These are phyloP conservation scores for Cenchrus fungigraminus DNA, from an alignment of 176 grass and related monocot species.

Conservation along the genomic window DNA sequence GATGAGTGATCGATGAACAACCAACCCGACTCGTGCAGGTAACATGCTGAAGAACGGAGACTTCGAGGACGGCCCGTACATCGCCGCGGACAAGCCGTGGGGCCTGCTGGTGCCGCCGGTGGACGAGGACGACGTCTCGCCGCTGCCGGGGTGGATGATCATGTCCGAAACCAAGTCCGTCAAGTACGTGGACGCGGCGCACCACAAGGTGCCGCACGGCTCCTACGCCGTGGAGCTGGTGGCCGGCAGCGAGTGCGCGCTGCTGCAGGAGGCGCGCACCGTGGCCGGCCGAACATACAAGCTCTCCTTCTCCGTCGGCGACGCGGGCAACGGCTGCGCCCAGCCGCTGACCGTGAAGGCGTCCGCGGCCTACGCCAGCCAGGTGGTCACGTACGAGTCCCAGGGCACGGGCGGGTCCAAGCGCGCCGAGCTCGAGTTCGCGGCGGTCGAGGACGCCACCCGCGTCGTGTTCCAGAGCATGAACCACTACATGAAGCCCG, in stretches of 20 bases:
- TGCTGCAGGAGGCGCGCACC: slow-evolving; percentile 61
- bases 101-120: slow-evolving; percentile 67
- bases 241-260: slow-evolving; percentile 56
- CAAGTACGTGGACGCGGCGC: slow-evolving; percentile 63
- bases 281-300: slow-evolving; percentile 39
- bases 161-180: slow-evolving; percentile 63
- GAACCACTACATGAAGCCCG: slow-evolving; percentile 49
- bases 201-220: slow-evolving; percentile 53
- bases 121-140: slow-evolving; percentile 56
- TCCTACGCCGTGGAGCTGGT: slow-evolving; percentile 66
- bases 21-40: neutral
- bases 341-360: slow-evolving; percentile 36
- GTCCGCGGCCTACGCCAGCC: slow-evolving; percentile 38
- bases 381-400: slow-evolving; percentile 47
- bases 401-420: slow-evolving; percentile 46
- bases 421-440: slow-evolving; percentile 47
- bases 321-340: slow-evolving; percentile 50
- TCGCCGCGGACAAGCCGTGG: slow-evolving; percentile 43
- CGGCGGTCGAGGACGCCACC: slow-evolving; percentile 28
- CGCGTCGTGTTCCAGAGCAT: slow-evolving; percentile 58
- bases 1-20: no score
- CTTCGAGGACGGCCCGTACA: slow-evolving; percentile 63
- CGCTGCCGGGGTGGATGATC: slow-evolving; percentile 67
- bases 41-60: slow-evolving; percentile 60
- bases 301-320: slow-evolving; percentile 61